phyloP scores from a whole-genome alignment of 148 eudicot genomes.

The Polygonum aviculare region DNA sequence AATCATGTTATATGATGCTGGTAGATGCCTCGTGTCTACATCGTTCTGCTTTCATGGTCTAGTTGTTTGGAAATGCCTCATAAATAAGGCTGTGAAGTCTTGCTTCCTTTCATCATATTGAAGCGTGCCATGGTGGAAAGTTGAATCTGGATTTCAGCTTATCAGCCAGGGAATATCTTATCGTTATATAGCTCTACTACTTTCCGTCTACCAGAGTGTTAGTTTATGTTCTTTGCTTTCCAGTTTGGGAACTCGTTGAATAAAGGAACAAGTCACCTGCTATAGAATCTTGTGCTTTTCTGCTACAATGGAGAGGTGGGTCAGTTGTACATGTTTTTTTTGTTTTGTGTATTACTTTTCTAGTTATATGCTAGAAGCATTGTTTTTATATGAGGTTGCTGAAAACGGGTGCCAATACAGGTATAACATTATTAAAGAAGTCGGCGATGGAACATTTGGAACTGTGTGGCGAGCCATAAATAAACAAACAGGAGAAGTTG shows the following conservation, averaged over 20 bases:
- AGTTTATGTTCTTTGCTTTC: background rate
- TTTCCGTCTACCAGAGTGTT: slow-evolving; percentile 11
- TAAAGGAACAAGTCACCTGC: slow-evolving; percentile 20
- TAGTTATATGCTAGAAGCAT: background rate
- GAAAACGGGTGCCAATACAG: slow-evolving; percentile 21
- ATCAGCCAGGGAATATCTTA: slow-evolving; percentile 27
- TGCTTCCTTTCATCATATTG: slow-evolving; percentile 17
- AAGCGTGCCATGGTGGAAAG: slow-evolving; percentile 17
- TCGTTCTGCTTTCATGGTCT: slow-evolving; percentile 19
- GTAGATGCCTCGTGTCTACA: slow-evolving; percentile 13
- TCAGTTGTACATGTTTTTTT: background rate
- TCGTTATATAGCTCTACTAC: background rate
- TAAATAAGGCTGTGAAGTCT: slow-evolving; percentile 39
- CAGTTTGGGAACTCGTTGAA: slow-evolving; percentile 26
- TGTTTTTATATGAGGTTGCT: slow-evolving; percentile 12
- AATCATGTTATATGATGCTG: slow-evolving; percentile 37
- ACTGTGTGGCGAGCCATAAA: slow-evolving; percentile 84
- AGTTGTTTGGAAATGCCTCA: slow-evolving; percentile 18
- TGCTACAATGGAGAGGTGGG: slow-evolving; percentile 68
- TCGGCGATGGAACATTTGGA: slow-evolving; percentile 95
- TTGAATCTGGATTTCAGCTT: slow-evolving; percentile 29
- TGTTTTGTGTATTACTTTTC: slow-evolving; percentile 3
- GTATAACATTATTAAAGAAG: slow-evolving; percentile 70
- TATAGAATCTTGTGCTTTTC: slow-evolving; percentile 17
- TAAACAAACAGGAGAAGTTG: slow-evolving; percentile 86